Evolutionary conservation across 495 filamentous ascomycete species (phyloP).

Genomic region (Cladorrhinum samala): DNA sequence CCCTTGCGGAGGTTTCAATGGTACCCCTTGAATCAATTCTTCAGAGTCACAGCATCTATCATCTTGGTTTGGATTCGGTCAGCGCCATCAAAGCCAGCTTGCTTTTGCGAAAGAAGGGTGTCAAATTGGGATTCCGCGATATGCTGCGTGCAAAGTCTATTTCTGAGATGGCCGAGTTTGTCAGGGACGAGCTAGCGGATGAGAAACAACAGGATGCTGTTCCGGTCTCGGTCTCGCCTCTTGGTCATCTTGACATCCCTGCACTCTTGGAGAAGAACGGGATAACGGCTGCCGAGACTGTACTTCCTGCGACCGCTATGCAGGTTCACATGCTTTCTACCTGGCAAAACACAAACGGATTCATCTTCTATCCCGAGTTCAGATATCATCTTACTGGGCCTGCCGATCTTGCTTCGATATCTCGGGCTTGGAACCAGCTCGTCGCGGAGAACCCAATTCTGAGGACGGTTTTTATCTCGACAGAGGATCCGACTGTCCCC

Average conservation of each 20-base stretch:
- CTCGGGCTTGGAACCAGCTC: constrained; percentile 51
- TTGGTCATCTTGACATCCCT: constrained; percentile 22
- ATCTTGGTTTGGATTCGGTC: constrained; percentile 86
- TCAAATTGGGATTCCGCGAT: constrained; percentile 57
- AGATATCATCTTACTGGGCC: constrained; percentile 38
- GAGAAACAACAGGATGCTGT: neutral
- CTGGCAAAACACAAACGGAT: constrained; percentile 59
- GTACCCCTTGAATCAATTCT: constrained; percentile 55
- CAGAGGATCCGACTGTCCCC: constrained; percentile 36
- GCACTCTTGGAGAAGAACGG: constrained; percentile 21
- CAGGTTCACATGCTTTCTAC: constrained; percentile 64
- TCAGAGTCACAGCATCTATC: constrained; percentile 65
- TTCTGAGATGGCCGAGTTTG: constrained; percentile 41
- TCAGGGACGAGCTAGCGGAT: neutral
- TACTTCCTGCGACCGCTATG: constrained; percentile 61
- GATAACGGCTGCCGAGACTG: constrained; percentile 44
- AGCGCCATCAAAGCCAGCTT: constrained; percentile 70
- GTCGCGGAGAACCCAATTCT: constrained; percentile 51
- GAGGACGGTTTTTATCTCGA: constrained; percentile 55
- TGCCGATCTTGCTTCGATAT: constrained; percentile 31
- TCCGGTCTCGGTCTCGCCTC: neutral
- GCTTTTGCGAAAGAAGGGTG: constrained; percentile 52
- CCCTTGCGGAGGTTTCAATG: constrained; percentile 59
- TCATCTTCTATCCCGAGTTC: constrained; percentile 59
- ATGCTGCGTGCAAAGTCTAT: constrained; percentile 61